Percentiles rank a stretch among this genome's conserved stretches.
phyloP scores from a whole-genome alignment of 768 basidiomycete species.

The Lentinula raphanica region DNA sequence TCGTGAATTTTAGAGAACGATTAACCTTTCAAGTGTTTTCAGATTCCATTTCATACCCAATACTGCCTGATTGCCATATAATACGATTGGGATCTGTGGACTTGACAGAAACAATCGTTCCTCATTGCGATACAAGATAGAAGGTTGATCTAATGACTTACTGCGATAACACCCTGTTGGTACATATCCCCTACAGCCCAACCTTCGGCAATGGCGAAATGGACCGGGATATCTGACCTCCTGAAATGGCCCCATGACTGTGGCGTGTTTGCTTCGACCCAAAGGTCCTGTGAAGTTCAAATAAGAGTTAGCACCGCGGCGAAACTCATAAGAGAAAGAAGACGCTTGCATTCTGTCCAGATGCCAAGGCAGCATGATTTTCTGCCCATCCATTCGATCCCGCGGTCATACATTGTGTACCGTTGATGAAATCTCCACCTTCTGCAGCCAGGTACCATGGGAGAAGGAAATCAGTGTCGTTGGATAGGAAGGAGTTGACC shows the following conservation, averaged over 20 bases:
- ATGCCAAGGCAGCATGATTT: slow-evolving; percentile 7
- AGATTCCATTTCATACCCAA: not conserved
- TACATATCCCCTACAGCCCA: slow-evolving; percentile 11
- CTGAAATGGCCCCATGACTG: slow-evolving; percentile 4
- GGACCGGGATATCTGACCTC: slow-evolving; percentile 5
- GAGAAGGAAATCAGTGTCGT: slow-evolving; percentile 6
- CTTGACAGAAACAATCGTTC: not conserved
- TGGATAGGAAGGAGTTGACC: slow-evolving; percentile 4
- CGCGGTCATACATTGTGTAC: slow-evolving; percentile 6
- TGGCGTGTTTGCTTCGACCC: slow-evolving; percentile 5
- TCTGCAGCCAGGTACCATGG: slow-evolving; percentile 3
- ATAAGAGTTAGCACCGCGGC: not conserved
- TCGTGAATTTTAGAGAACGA: not conserved
- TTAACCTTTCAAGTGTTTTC: not conserved
- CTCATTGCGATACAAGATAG: not conserved
- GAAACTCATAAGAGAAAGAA: not conserved
- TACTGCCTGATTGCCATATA: slow-evolving; percentile 6
- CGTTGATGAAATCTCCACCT: slow-evolving; percentile 7
- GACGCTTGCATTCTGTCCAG: slow-evolving; percentile 3
- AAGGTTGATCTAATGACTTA: not conserved
- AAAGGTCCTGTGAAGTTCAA: slow-evolving; percentile 4
- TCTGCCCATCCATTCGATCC: slow-evolving; percentile 5
- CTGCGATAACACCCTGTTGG: slow-evolving; percentile 6
- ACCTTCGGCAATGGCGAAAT: slow-evolving; percentile 7
- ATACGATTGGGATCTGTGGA: slow-evolving; percentile 3